Conservation (phyloP, 1,139 yeast species). For the Taiozyma onychis region DNA sequence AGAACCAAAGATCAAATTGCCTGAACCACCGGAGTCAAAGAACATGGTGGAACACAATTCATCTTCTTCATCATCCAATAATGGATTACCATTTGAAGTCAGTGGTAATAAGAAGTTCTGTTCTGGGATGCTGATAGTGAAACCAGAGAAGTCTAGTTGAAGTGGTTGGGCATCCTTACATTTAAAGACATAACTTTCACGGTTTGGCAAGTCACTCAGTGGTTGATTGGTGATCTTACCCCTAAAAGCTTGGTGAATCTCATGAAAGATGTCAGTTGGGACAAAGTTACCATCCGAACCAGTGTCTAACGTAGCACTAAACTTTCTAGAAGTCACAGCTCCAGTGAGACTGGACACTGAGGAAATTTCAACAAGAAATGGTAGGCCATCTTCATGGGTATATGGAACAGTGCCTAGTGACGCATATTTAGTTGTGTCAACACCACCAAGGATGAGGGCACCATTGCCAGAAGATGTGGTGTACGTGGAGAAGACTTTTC, state of each 20-base stretch:
- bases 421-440: conserved; percentile 44
- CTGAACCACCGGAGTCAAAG: background rate
- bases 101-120: conserved; percentile 9
- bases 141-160: conserved; percentile 14
- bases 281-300: conserved; percentile 13
- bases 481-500: conserved; percentile 11
- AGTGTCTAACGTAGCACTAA: conserved; percentile 12
- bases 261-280: conserved; percentile 8
- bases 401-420: conserved; percentile 12
- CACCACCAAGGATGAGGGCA: conserved; percentile 50
- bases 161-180: conserved; percentile 15
- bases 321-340: conserved; percentile 1
- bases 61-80: conserved; percentile 13
- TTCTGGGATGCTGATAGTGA: conserved; percentile 8
- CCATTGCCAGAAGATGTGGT: conserved; percentile 33
- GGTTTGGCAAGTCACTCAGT: background rate
- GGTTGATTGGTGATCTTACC: conserved; percentile 5
- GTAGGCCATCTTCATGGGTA: background rate
- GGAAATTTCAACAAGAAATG: conserved; percentile 4
- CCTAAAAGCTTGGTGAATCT: conserved; percentile 13
- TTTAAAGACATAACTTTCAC: conserved; percentile 12
- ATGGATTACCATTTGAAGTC: conserved; percentile 1
- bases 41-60: conserved; percentile 12
- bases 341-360: conserved; percentile 11
- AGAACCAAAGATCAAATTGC: conserved; percentile 36